These are phyloP conservation scores for Euclidium syriacum DNA, from an alignment of 345 rosid genomes.

Conservation along the genomic window DNA sequence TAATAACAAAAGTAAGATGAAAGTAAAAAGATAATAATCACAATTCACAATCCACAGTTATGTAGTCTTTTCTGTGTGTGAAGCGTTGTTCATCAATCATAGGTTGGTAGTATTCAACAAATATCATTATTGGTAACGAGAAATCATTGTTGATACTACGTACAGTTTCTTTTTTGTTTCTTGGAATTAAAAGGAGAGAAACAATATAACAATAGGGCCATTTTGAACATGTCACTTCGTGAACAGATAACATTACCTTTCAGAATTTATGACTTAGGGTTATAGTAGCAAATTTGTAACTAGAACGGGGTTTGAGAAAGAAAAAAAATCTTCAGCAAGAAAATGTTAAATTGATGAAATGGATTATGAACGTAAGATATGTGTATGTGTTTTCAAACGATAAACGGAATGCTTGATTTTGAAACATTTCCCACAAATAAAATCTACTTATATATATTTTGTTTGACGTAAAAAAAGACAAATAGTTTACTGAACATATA, in stretches of 20 bases:
- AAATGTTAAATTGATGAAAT: too few species aligned
- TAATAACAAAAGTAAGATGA: not conserved
- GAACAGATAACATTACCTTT: not conserved
- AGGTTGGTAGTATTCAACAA: not conserved
- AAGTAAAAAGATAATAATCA: too few species aligned
- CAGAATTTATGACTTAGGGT: not conserved
- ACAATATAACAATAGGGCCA: not conserved
- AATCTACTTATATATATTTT: not conserved
- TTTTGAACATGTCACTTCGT: constrained; percentile 15
- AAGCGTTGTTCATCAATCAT: not conserved
- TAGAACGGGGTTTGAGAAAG: too few species aligned
- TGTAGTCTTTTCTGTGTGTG: not conserved
- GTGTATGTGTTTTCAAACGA: too few species aligned
- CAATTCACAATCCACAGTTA: not conserved
- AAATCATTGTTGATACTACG: constrained; percentile 1
- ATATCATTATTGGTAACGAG: constrained; percentile 9
- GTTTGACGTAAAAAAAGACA: too few species aligned
- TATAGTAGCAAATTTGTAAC: too few species aligned
- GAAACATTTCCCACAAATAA: too few species aligned
- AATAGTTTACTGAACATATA: not conserved
- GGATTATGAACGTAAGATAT: too few species aligned
- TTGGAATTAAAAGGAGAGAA: constrained; percentile 6
- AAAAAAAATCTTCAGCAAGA: too few species aligned
- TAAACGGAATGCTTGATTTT: too few species aligned
- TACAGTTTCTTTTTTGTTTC: constrained; percentile 1